Evolutionary conservation across 495 filamentous ascomycete species (phyloP), one percentile per base, ranked within the genome.

Genomic region (Chaetomium fimeti): DNA sequence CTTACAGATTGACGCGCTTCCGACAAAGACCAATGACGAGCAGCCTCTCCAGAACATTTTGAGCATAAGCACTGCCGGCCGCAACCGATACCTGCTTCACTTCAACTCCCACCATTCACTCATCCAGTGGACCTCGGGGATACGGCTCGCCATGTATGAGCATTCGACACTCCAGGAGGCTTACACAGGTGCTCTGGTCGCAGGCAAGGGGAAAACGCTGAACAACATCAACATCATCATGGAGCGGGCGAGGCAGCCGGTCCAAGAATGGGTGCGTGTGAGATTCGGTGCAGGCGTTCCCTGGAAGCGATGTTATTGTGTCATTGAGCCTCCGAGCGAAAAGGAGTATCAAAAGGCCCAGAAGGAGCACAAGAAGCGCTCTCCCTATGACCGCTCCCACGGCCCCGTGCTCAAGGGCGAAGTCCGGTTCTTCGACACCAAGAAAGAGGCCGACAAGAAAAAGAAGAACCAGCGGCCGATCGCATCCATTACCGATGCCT

Each of bases 281-380:
- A 82, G 94, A 66, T 99, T 99, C 69, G 94, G 94, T 20, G 93
- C 95, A 16, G 94, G 94, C 20, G 96, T 93, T 12, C 93, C 94
- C 2, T 99, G 94, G 94, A 86, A 89, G 69, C 88, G 93, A 16
- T 98, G 92, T 74, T 99, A 91, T 91, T 97, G 92, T 75, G 93
- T 98, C 65, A 88, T 97, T 61, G 84, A 85, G 12, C 94, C 93
- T 24, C 94, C 95, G 4, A 89, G 92, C 68, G 92, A 97, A 75
- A 99, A 98, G 76, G 89, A 94, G 60, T 84, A 87, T 47, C 86
- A 89, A 64, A 96, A 92, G 71, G 82, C 87, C 25, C 87, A 91
- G 65, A 97, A 96, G 69, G 82, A 87, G 13, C 73, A 87, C 69
- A 97, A 96, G 78, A 97, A 96, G 78, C 84, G 85, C 64, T 89